Conservation (phyloP, 129 eudicot species). For the Ambrosia artemisiifolia region DNA sequence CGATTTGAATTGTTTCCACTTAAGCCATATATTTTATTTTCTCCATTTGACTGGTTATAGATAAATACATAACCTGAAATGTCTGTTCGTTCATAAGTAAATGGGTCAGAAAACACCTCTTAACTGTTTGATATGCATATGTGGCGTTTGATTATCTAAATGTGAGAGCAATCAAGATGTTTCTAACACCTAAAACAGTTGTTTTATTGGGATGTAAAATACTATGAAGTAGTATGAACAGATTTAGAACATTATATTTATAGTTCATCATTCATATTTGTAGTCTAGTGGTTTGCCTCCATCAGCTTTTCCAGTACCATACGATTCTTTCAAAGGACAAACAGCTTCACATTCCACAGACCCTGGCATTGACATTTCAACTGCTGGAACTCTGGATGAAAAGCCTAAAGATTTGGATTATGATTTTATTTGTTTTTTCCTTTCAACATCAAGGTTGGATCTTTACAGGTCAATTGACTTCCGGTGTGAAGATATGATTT, state of each 20-base stretch:
- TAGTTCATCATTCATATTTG: constrained; percentile 22
- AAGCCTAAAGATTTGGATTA: constrained; percentile 68
- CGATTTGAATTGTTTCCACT: not conserved
- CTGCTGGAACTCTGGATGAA: constrained; percentile 35
- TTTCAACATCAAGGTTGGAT: constrained; percentile 76
- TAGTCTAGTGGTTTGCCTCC: constrained; percentile 89
- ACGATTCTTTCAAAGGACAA: constrained; percentile 62
- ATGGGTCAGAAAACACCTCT: not conserved
- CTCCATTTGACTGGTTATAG: not conserved
- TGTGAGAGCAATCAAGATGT: not conserved
- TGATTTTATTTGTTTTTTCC: constrained; percentile 81
- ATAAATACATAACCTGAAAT: not conserved
- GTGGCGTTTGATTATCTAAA: constrained; percentile 1
- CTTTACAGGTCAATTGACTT: constrained; percentile 84
- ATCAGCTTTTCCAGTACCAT: constrained; percentile 79
- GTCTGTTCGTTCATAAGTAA: not conserved
- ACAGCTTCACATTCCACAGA: constrained; percentile 30
- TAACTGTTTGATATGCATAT: not conserved
- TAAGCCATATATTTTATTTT: not conserved
- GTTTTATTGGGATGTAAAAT: constrained; percentile 1
- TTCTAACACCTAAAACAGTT: not conserved
- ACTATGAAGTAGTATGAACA: not conserved
- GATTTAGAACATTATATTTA: constrained; percentile 11
- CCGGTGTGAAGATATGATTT: constrained; percentile 96
- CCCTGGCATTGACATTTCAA: constrained; percentile 23